Evolutionary conservation across 2,329 filamentous ascomycete species (phyloP), one percentile per base, ranked within the genome.

Genomic region (Cercospora sojina): DNA sequence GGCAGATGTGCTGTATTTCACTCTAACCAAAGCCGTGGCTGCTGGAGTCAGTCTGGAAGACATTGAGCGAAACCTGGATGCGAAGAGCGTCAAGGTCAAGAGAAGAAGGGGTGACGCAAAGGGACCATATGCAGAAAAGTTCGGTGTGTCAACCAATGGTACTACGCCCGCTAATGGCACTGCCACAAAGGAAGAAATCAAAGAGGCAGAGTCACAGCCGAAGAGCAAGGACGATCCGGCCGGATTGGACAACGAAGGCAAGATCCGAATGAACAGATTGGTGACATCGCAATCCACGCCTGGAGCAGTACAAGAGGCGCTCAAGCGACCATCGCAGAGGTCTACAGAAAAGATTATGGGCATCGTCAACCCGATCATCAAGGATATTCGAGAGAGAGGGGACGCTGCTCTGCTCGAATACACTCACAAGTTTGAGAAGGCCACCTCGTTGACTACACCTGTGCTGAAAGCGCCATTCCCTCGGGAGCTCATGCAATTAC

Each of bases 361-460:
- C 70, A 94, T 98, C 61, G 92, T 97, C 66, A 88, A 87, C 38
- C 95, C 95, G 1, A 99, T 99, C 74, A 92, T 99, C 75, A 88
- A 94, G 65, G 91, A 93, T 57, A 90, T 99, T 64, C 91, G 89
- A 64, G 85, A 87, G 51, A 88, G 91, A 35, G 95, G 95, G 62
- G 95, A 99, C 80, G 90, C 90, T 74, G 93, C 92, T 3, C 85
- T 99, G 25, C 85, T 99, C 53, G 90, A 91, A 59, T 98, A 97
- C 79, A 98, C 95, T 1, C 93, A 97, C 85, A 97, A 96, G 79
- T 99, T 99, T 73, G 95, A 99, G 77, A 97, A 94, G 82, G 95
- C 94, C 0, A 96, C 92, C 0, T 94, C 91, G 2, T 83, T 99
- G 67, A 95, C 88, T 13, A 94, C 93, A 0, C 92, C 94, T 0